Evolutionary conservation across 306 rosid genomes (phyloP), one percentile per base, ranked within the genome.

Genomic region (Vigna radiata): DNA sequence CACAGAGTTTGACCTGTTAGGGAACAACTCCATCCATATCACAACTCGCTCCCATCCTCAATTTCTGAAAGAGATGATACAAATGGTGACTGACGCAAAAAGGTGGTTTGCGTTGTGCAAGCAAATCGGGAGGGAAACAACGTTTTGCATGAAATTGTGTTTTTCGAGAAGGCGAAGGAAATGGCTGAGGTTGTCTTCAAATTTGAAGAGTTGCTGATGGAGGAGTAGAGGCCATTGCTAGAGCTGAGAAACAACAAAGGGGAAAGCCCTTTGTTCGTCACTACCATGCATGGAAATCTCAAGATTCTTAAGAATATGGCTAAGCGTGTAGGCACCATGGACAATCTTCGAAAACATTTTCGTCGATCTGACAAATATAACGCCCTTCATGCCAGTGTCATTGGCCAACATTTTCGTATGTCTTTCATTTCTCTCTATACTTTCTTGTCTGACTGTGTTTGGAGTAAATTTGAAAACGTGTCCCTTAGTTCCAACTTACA

Each of bases 251-350:
- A 50, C 70, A 2, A 1, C 4, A 37, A 13, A 18, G 75, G 75
- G 3, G 79, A 80, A 80, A 73, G 70, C 7, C 79, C 83, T 7
- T 29, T 73, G 29, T 80, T 72, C 16, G 46, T 47, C 16, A 70
- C 63, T 3, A 70, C 79, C 0, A 80, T 31, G 73, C 14, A 14
- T 15, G 79, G 79, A 0, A 80, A 73, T 6, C 21, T 65, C 1
- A 8, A 43, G 46, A 43, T 72, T 50, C 55, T 77, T 2, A 66
- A 53, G 16, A 46, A 16, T 3, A 14, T 77, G 66, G 66, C 71
- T 0, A 25, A 76, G 0, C 25, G 41, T 50, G 4, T 13, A 5
- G 31, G 1, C 7, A 19, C 10, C 4, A 3, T 27, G 8, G 10
- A 23, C 5, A 6, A 14, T 0, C 3, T 5, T 4, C n/a, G 4